Evolutionary conservation across 164 flowering plant species (phyloP), one percentile per base, ranked within the genome.

Genomic region (Kalanchoe fedtschenkoi): DNA sequence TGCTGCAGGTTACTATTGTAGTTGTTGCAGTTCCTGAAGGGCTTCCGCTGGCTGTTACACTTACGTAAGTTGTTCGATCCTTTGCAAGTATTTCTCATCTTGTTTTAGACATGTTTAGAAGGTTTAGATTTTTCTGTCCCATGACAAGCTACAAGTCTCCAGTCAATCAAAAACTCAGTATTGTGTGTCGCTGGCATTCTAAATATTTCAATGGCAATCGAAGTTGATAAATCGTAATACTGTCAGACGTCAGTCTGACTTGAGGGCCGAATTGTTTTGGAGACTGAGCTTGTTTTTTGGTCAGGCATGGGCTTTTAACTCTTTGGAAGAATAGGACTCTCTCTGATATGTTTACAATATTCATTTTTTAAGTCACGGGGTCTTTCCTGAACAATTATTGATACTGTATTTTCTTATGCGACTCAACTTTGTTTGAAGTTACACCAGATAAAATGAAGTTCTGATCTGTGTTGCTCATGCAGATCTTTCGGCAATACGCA

Each of bases 21-120:
- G 97, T 95, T 46, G 97, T 95, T 77, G 99, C 99, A 0, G 99
- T 95, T 65, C 99, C 99, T 61, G 99, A 95, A 77, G 99, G 96
- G 24, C 97, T 95, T 70, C 99, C 99, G 7, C 70, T 95, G 70
- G 99, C 99, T 63, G 97, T 95, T 65, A 91, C 99, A n/a, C 72
- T 95, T 46, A 95, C 95, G 99, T 95, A 80, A 71, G 97, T 78
- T n/a, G n/a, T n/a, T n/a, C n/a, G n/a, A n/a, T n/a, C n/a, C n/a
- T 65, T 32, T 62, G 0, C 54, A 19, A 13, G 16, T 58, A 19
- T n/a, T 19, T 33, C 41, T 61, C 32, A 17, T 46, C 28, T 1
- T 42, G 13, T 37, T 24, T 3, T 54, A 41, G 13, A 41, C 11
- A 9, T 37, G 39, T n/a, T n/a, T n/a, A n/a, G n/a, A 37, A 37